Conservation (phyloP, 768 basidiomycete genomes). For the Mrakia hoshinonis region DNA sequence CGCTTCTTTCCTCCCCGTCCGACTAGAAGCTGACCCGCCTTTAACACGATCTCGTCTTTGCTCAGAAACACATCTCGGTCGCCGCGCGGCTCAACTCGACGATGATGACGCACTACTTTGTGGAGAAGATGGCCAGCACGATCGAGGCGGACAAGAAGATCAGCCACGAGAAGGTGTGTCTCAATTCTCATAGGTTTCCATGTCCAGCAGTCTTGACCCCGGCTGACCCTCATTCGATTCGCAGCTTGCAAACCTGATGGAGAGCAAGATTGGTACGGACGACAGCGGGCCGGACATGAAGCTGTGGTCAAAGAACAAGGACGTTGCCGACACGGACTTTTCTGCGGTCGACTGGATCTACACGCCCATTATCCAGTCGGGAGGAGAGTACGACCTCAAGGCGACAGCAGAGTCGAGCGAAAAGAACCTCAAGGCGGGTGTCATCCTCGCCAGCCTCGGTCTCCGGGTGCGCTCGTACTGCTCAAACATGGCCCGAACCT, state of each 20-base stretch:
- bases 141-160: slow-evolving; percentile 86
- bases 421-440: slow-evolving; percentile 72
- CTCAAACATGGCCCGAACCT: slow-evolving; percentile 82
- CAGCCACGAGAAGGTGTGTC: slow-evolving; percentile 64
- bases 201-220: background rate
- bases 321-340: slow-evolving; percentile 76
- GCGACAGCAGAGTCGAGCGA: slow-evolving; percentile 76
- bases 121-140: slow-evolving; percentile 77
- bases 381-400: slow-evolving; percentile 80
- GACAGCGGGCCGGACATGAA: slow-evolving; percentile 87
- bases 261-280: slow-evolving; percentile 76
- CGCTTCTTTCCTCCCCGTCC: background rate
- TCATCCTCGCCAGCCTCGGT: slow-evolving; percentile 77
- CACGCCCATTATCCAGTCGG: slow-evolving; percentile 90
- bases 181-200: background rate
- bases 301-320: slow-evolving; percentile 67
- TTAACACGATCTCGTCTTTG: too few species aligned
- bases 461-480: slow-evolving; percentile 89
- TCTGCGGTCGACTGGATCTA: slow-evolving; percentile 86
- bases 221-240: background rate
- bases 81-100: slow-evolving; percentile 55
- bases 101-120: slow-evolving; percentile 73
- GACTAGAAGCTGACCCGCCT: background rate
- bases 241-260: slow-evolving; percentile 53
- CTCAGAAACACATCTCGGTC: slow-evolving; percentile 21